Percentiles rank a stretch among this genome's conserved stretches.
phyloP scores from a whole-genome alignment of 495 filamentous ascomycete genomes.

The Talaromyces proteolyticus region DNA sequence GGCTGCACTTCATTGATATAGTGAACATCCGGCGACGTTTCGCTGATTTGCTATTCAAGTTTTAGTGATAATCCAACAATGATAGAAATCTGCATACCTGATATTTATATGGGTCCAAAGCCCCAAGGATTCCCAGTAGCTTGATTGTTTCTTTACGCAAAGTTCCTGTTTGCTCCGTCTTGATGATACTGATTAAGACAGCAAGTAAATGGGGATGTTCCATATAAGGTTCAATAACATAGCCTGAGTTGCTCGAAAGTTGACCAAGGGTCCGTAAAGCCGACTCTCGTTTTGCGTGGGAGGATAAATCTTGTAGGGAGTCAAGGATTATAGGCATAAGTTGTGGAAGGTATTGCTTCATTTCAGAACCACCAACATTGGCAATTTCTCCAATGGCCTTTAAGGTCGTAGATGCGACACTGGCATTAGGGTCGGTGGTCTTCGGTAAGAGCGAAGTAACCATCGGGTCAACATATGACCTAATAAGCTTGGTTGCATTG shows the following conservation, averaged over 20 bases:
- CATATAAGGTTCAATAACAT: constrained; percentile 94
- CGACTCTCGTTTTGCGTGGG: constrained; percentile 79
- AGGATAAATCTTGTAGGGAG: constrained; percentile 87
- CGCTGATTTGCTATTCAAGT: constrained; percentile 33
- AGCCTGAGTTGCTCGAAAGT: constrained; percentile 88
- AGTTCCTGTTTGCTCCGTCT: constrained; percentile 76
- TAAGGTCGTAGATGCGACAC: constrained; percentile 87
- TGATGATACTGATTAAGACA: constrained; percentile 88
- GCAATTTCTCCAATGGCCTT: constrained; percentile 90
- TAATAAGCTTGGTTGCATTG: constrained; percentile 84
- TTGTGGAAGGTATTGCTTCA: constrained; percentile 77
- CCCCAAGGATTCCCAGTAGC: constrained; percentile 91
- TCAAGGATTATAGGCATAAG: constrained; percentile 95
- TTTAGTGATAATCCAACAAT: constrained; percentile 7
- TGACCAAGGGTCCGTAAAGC: constrained; percentile 88
- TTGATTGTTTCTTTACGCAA: constrained; percentile 93
- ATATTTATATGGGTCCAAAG: constrained; percentile 92
- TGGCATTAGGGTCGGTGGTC: constrained; percentile 71
- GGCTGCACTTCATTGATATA: constrained; percentile 51
- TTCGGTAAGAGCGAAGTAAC: constrained; percentile 85
- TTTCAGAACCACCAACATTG: constrained; percentile 85
- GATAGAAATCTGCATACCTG: constrained; percentile 44
- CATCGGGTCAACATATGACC: constrained; percentile 94
- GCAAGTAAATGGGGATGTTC: constrained; percentile 91
- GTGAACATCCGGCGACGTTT: constrained; percentile 41